Conservation (phyloP, 164 flowering plant genomes). For the Nymphaea thermarum region DNA sequence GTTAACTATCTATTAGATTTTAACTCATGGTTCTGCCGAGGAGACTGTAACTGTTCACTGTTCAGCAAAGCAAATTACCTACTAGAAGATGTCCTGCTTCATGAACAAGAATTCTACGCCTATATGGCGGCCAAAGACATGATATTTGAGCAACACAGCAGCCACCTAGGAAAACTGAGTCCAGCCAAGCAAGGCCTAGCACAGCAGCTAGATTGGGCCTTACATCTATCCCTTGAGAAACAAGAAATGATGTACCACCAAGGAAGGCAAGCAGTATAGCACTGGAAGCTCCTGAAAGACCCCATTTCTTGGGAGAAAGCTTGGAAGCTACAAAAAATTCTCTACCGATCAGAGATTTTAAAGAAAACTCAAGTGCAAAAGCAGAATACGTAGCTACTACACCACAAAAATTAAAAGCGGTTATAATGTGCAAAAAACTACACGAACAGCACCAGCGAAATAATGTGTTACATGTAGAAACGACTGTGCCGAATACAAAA, state of each 20-base stretch:
- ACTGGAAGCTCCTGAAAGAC: conserved; percentile 64
- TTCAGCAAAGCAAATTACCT: conserved; percentile 23
- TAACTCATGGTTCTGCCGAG: too few relatives aligned
- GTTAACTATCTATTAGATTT: too few relatives aligned
- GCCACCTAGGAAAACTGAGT: conserved; percentile 83
- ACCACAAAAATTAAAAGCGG: too few relatives aligned
- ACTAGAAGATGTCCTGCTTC: conserved; percentile 96
- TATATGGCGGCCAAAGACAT: conserved; percentile 88
- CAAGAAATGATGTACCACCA: conserved; percentile 59
- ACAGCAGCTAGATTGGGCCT: conserved; percentile 73
- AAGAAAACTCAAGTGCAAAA: background rate
- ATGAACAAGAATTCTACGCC: conserved; percentile 82
- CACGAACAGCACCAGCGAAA: too few relatives aligned
- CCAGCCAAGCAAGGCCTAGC: conserved; percentile 59
- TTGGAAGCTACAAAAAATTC: conserved; percentile 36
- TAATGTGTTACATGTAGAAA: too few relatives aligned
- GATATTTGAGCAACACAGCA: conserved; percentile 78
- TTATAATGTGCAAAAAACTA: too few relatives aligned
- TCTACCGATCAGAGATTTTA: background rate
- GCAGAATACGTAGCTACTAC: background rate
- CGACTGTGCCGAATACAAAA: background rate
- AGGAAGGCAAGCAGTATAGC: conserved; percentile 42
- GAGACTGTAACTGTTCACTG: too few relatives aligned
- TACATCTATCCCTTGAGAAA: conserved; percentile 76
- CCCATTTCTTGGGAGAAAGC: conserved; percentile 97